These are phyloP conservation scores for Saccharum hybrid DNA, from an alignment of 202 grass and related monocot species.

Conservation along the genomic window DNA sequence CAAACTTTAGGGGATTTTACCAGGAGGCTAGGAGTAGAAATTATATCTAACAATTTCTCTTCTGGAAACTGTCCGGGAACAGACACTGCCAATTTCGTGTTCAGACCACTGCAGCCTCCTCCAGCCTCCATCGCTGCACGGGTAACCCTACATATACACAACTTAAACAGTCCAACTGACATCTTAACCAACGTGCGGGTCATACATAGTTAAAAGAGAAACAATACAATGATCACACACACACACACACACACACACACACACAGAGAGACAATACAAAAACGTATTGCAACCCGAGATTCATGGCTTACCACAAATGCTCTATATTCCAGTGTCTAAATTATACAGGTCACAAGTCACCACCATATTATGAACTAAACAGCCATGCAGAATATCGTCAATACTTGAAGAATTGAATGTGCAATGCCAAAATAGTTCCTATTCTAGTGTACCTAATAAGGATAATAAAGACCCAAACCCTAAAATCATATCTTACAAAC, in stretches of 20 bases:
- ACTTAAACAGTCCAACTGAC: not conserved
- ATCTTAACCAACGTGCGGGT: not conserved
- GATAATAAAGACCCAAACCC: constrained; percentile 40
- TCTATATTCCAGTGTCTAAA: not conserved
- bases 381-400: not conserved
- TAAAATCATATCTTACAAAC: constrained; percentile 34
- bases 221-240: not conserved
- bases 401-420: not conserved
- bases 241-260: no score
- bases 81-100: not conserved
- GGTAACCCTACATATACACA: not conserved
- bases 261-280: not conserved
- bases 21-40: not conserved
- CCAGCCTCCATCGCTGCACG: not conserved
- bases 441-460: not conserved
- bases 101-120: no score
- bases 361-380: not conserved
- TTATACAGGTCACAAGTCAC: not conserved
- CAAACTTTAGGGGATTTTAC: no score
- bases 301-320: not conserved
- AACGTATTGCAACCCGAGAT: not conserved
- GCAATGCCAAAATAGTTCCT: constrained; percentile 1
- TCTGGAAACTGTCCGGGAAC: not conserved
- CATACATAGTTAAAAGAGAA: not conserved
- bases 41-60: not conserved